Evolutionary conservation across 306 rosid genomes (phyloP), one percentile per base, ranked within the genome.

Genomic region (Cotoneaster glaucophyllus): DNA sequence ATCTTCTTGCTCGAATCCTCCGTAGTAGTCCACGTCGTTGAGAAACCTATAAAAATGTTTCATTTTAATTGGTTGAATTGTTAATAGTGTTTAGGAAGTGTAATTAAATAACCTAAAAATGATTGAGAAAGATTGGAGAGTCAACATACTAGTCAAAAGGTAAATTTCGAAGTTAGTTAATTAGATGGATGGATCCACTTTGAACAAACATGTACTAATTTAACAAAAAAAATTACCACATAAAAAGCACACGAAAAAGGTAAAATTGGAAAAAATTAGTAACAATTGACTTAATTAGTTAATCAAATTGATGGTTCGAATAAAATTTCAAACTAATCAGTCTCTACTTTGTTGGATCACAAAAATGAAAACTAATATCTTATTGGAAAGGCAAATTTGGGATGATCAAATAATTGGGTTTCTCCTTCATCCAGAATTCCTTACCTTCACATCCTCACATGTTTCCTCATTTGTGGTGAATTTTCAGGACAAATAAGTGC

Each of bases 1-100:
- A 56, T 90, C 95, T 77, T 93, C 95, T 72, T 86, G 88, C 84
- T 90, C 96, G 53, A 93, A 90, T 1, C 98, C 98, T 52, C 96
- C 96, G 26, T 79, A 93, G 89, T 90, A 93, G 28, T 90, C 84
- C 82, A 73, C 86, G 24, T 87, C 98, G 69, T 90, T 93, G 84
- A 90, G 72, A 73, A 88, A 90, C 90, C 97, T 92, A 59, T 10
- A 25, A 21, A n/a, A 8, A 34, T 24, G 18, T 10, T 59, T 34
- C 6, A 11, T 12, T 59, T 25, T 11, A 6, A 59, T 59, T 41
- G 24, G 2, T 37, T 12, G 24, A 37, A 2, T 12, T 9, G 18
- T 6, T 71, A 31, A 53, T 17, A 21, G 57, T 34, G 37, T 45
- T 69, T 26, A 3, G 9, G 18, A 24, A 58, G 11, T 24, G 18